Evolutionary conservation across 495 filamentous ascomycete species (phyloP).

Genomic region (Aspergillus nanangensis): DNA sequence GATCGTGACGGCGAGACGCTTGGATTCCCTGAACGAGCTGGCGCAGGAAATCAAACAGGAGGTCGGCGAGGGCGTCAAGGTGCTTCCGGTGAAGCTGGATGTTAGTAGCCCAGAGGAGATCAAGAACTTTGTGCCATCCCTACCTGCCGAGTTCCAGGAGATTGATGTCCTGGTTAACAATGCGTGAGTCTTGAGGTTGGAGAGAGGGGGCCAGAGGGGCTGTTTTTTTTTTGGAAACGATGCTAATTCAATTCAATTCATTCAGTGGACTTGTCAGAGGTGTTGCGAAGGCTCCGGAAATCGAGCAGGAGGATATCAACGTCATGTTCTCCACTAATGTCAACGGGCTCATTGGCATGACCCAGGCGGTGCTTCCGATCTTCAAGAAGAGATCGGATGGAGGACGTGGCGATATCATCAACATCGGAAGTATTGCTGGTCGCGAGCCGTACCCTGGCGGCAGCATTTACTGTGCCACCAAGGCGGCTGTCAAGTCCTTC

Average conservation of each 20-base stretch:
- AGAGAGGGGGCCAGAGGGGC: too few relatives aligned
- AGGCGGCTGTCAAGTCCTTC: slow-evolving; percentile 87
- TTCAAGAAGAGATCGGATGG: slow-evolving; percentile 77
- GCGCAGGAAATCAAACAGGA: slow-evolving; percentile 74
- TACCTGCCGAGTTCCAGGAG: slow-evolving; percentile 80
- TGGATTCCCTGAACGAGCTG: slow-evolving; percentile 72
- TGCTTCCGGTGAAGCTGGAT: slow-evolving; percentile 79
- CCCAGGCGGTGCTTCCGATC: slow-evolving; percentile 81
- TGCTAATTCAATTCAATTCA: too few relatives aligned
- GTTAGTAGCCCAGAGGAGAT: slow-evolving; percentile 79
- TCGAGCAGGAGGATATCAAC: slow-evolving; percentile 76
- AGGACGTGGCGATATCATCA: slow-evolving; percentile 90
- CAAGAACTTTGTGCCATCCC: slow-evolving; percentile 60
- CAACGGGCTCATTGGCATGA: slow-evolving; percentile 93
- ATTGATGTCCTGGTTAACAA: slow-evolving; percentile 95
- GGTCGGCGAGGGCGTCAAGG: slow-evolving; percentile 75
- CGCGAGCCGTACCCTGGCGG: slow-evolving; percentile 87
- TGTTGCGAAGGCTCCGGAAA: slow-evolving; percentile 80
- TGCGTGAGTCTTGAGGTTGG: slow-evolving; percentile 58
- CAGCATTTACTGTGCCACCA: slow-evolving; percentile 94
- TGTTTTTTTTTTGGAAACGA: too few relatives aligned
- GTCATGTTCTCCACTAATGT: slow-evolving; percentile 93
- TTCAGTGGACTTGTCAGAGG: slow-evolving; percentile 87
- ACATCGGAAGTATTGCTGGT: slow-evolving; percentile 93
- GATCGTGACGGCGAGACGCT: slow-evolving; percentile 78